phyloP scores from a whole-genome alignment of 345 rosid species.

The Sisymbrium irio region DNA sequence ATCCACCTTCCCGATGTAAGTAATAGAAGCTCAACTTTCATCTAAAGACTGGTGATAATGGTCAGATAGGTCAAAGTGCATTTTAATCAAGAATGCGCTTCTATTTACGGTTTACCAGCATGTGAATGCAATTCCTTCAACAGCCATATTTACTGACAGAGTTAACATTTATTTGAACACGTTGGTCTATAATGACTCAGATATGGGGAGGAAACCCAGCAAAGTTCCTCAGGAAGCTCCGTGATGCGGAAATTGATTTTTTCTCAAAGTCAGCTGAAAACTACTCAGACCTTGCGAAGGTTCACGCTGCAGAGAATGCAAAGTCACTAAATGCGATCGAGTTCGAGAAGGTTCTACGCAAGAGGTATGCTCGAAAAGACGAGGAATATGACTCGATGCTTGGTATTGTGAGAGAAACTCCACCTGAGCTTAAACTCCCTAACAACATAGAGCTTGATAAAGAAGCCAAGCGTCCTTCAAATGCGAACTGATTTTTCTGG shows the following conservation, averaged over 20 bases:
- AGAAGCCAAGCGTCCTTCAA: slow-evolving; percentile 47
- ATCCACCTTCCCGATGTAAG: background rate
- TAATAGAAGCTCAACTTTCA: background rate
- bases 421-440: slow-evolving; percentile 77
- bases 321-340: slow-evolving; percentile 78
- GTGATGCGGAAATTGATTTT: slow-evolving; percentile 65
- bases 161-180: background rate
- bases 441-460: slow-evolving; percentile 56
- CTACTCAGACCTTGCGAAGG: slow-evolving; percentile 83
- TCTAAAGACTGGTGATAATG: background rate
- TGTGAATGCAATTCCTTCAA: background rate
- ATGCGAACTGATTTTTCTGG: slow-evolving; percentile 40
- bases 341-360: slow-evolving; percentile 89
- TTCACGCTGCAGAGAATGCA: slow-evolving; percentile 85
- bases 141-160: background rate
- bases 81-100: background rate
- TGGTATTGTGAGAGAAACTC: slow-evolving; percentile 76
- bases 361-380: slow-evolving; percentile 63
- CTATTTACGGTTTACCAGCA: slow-evolving; percentile 3
- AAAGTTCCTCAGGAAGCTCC: slow-evolving; percentile 83
- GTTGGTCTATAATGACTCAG: slow-evolving; percentile 39
- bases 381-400: slow-evolving; percentile 89
- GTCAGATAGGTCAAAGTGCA: background rate
- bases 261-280: slow-evolving; percentile 73
- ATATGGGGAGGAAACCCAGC: slow-evolving; percentile 99